phyloP scores from a whole-genome alignment of 108 stramenopile genomes.

The Stephanodiscus minutulus region DNA sequence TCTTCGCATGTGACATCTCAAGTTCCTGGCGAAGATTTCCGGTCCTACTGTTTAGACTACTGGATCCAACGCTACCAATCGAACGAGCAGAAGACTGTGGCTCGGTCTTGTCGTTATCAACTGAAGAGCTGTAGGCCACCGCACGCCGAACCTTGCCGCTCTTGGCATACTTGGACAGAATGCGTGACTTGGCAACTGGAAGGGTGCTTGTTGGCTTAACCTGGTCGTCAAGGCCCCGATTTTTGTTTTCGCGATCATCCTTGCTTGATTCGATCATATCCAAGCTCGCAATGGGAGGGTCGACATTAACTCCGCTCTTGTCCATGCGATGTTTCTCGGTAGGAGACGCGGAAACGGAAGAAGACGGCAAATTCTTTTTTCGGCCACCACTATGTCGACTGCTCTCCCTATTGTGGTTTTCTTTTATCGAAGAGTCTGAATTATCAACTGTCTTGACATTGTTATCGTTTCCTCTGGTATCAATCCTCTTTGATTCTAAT shows the following conservation, averaged over 20 bases:
- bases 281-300: conserved; percentile 32
- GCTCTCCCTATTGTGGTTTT: conserved; percentile 24
- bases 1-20: not conserved
- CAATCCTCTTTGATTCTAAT: conserved; percentile 25
- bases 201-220: conserved; percentile 3
- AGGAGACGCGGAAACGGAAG: not conserved
- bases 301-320: conserved; percentile 1
- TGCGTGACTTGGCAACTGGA: conserved; percentile 37
- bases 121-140: not conserved
- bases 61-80: not conserved
- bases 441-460: not conserved
- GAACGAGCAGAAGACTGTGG: not conserved
- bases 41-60: not conserved
- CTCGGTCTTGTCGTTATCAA: not conserved
- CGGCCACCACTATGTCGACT: not conserved
- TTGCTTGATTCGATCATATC: conserved; percentile 31
- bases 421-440: conserved; percentile 20
- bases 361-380: not conserved
- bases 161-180: conserved; percentile 38
- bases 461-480: not conserved
- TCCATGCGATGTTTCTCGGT: not conserved
- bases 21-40: not conserved
- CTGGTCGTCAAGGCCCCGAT: not conserved
- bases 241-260: conserved; percentile 16
- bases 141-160: conserved; percentile 32